Conservation (phyloP, 2,329 filamentous ascomycete genomes). For the Blumeria graminis region DNA sequence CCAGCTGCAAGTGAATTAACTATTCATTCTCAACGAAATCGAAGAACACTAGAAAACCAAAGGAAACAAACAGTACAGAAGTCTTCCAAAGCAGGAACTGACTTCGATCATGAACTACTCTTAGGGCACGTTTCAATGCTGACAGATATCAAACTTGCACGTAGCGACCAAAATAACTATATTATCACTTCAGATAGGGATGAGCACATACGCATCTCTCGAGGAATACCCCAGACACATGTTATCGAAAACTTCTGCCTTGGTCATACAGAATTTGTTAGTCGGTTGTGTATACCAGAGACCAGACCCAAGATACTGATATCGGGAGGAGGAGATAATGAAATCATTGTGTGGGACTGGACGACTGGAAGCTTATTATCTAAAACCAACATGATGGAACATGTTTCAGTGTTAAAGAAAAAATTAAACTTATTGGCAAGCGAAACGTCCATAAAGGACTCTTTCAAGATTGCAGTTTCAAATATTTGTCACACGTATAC, state of each 20-base stretch:
- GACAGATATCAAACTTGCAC: slow-evolving; percentile 43
- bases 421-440: background rate
- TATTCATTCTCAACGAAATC: slow-evolving; percentile 40
- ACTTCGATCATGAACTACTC: slow-evolving; percentile 54
- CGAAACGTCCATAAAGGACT: slow-evolving; percentile 2
- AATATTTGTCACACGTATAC: slow-evolving; percentile 12
- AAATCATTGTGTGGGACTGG: slow-evolving; percentile 72
- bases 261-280: slow-evolving; percentile 70
- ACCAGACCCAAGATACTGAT: slow-evolving; percentile 38
- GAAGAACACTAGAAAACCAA: slow-evolving; percentile 33
- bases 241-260: slow-evolving; percentile 78
- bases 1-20: slow-evolving; percentile 33
- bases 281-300: slow-evolving; percentile 41
- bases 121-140: slow-evolving; percentile 92
- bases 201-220: slow-evolving; percentile 72
- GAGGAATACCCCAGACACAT: slow-evolving; percentile 59
- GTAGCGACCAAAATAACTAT: slow-evolving; percentile 23
- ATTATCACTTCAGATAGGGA: slow-evolving; percentile 46
- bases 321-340: slow-evolving; percentile 67
- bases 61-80: slow-evolving; percentile 19
- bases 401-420: slow-evolving; percentile 21
- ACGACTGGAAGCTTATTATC: slow-evolving; percentile 21
- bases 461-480: slow-evolving; percentile 16
- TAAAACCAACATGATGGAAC: slow-evolving; percentile 26
- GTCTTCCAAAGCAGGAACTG: slow-evolving; percentile 15